Conservation (phyloP, 192 early-diverging fungal genomes). For the Lobosporangium transversale region DNA sequence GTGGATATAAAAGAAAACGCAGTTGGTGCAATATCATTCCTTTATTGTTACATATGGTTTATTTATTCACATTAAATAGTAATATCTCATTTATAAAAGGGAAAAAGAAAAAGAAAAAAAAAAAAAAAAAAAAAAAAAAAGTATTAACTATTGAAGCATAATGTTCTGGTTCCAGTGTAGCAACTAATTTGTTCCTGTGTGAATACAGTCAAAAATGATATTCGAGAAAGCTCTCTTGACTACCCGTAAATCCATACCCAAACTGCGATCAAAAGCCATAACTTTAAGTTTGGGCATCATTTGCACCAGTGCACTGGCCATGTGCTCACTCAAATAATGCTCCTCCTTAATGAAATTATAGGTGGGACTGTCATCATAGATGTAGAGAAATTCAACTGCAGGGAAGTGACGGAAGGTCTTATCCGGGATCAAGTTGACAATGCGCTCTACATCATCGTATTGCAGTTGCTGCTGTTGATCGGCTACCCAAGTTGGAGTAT, state of each 20-base stretch:
- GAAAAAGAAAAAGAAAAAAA: too few species aligned
- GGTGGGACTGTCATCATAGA: not conserved
- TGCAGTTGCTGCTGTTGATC: not conserved
- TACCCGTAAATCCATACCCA: not conserved
- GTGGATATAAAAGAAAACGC: too few species aligned
- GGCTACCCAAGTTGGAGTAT: not conserved
- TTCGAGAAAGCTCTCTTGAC: not conserved
- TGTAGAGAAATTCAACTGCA: constrained; percentile 8
- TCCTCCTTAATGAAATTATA: too few species aligned
- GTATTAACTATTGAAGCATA: too few species aligned
- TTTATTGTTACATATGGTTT: too few species aligned
- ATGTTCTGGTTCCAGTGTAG: too few species aligned
- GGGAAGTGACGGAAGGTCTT: constrained; percentile 18
- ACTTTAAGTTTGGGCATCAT: constrained; percentile 26
- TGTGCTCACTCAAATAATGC: constrained; percentile 5
- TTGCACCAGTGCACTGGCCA: constrained; percentile 11
- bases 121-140: too few species aligned
- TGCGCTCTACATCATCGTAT: not conserved
- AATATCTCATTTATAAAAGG: too few species aligned
- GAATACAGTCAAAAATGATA: constrained; percentile 5
- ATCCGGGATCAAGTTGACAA: not conserved
- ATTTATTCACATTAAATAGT: too few species aligned
- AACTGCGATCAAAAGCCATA: constrained; percentile 11
- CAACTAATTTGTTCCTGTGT: not conserved
- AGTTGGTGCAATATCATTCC: too few species aligned